phyloP scores from a whole-genome alignment of 2,329 filamentous ascomycete species.

The Sporothrix mexicana region DNA sequence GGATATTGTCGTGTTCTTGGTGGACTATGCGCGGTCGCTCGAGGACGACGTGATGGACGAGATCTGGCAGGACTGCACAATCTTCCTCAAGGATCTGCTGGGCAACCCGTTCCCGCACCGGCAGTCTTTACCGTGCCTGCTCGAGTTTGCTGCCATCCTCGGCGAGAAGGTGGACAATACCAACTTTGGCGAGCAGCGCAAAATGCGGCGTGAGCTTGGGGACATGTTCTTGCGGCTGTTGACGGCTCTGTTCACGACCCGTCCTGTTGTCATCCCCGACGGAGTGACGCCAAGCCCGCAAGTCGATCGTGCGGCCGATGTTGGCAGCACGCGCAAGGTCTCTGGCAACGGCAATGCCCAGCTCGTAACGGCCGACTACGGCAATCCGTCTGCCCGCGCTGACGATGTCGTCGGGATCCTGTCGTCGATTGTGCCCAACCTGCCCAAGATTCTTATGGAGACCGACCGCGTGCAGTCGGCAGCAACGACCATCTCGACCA shows the following conservation, averaged over 20 bases:
- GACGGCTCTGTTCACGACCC: slow-evolving; percentile 91
- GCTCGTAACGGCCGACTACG: not conserved
- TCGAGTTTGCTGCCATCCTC: slow-evolving; percentile 88
- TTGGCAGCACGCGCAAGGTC: slow-evolving; percentile 43
- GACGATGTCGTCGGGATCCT: slow-evolving; percentile 83
- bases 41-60: slow-evolving; percentile 98
- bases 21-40: slow-evolving; percentile 85
- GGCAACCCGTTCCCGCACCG: slow-evolving; percentile 94
- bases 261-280: slow-evolving; percentile 75
- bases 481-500: slow-evolving; percentile 79
- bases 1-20: slow-evolving; percentile 85
- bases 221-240: slow-evolving; percentile 88
- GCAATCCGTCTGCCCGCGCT: slow-evolving; percentile 56
- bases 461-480: slow-evolving; percentile 81
- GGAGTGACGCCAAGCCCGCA: slow-evolving; percentile 42
- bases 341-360: slow-evolving; percentile 34
- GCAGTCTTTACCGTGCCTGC: slow-evolving; percentile 81
- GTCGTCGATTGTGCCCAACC: slow-evolving; percentile 75
- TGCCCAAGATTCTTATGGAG: slow-evolving; percentile 83
- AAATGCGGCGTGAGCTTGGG: slow-evolving; percentile 87
- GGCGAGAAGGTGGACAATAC: slow-evolving; percentile 98
- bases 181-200: slow-evolving; percentile 91
- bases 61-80: slow-evolving; percentile 94
- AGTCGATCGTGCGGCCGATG: slow-evolving; percentile 43
- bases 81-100: slow-evolving; percentile 86